Conservation (phyloP, 2,329 filamentous ascomycete genomes). For the Talaromyces amestolkiae region DNA sequence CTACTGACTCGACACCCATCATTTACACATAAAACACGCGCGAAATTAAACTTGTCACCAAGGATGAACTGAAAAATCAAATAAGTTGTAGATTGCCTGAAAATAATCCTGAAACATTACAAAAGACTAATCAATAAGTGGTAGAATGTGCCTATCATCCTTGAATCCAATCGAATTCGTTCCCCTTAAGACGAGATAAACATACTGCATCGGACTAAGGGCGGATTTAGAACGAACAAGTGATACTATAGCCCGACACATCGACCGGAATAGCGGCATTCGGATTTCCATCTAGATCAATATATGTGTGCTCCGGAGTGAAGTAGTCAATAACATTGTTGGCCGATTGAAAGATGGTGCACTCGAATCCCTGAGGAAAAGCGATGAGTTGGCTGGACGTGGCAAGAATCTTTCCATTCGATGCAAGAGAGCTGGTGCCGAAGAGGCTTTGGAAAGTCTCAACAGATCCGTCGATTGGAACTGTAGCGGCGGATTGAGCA, state of each 20-base stretch:
- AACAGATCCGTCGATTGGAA: not conserved
- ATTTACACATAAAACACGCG: not conserved
- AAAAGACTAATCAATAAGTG: not conserved
- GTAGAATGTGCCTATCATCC: not conserved
- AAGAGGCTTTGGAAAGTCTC: not conserved
- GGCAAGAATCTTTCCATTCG: slow-evolving; percentile 1
- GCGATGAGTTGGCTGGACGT: slow-evolving; percentile 9
- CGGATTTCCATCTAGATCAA: slow-evolving; percentile 14
- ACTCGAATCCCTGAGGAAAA: slow-evolving; percentile 11
- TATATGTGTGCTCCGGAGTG: not conserved
- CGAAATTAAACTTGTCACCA: not conserved
- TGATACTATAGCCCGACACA: slow-evolving; percentile 6
- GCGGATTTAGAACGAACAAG: not conserved
- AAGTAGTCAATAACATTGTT: not conserved
- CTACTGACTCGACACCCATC: not conserved
- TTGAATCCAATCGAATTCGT: not conserved
- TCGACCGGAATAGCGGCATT: slow-evolving; percentile 11
- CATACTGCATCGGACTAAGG: not conserved
- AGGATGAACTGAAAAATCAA: not conserved
- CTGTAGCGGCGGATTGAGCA: slow-evolving; percentile 3
- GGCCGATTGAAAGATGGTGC: not conserved
- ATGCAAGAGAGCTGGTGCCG: slow-evolving; percentile 6
- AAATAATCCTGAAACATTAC: not conserved
- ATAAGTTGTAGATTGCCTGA: not conserved
- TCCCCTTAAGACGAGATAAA: no score